phyloP scores from a whole-genome alignment of 768 basidiomycete genomes.

The Lactarius deliciosus region DNA sequence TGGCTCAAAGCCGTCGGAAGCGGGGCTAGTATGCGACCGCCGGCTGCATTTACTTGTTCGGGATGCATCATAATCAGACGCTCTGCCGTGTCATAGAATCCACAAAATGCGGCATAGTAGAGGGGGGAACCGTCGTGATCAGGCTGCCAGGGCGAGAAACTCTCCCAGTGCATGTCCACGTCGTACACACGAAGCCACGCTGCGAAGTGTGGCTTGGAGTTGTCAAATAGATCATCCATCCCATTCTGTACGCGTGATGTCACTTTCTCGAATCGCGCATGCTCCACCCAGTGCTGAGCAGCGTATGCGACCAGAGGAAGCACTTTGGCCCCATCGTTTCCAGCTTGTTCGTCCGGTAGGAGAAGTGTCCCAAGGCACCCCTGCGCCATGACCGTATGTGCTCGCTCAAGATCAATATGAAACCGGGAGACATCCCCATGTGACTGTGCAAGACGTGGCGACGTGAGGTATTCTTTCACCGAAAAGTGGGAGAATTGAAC shows the following conservation, averaged over 20 bases:
- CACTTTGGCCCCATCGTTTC: neutral
- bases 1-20: neutral
- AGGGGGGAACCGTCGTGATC: neutral
- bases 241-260: neutral
- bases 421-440: neutral
- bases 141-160: neutral
- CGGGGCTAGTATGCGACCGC: neutral
- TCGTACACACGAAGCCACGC: neutral
- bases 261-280: neutral
- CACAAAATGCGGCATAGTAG: neutral
- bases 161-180: fast-evolving
- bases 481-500: neutral
- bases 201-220: neutral
- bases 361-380: neutral
- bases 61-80: neutral
- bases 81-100: neutral
- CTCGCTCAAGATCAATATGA: neutral
- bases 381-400: neutral
- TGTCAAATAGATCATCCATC: neutral
- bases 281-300: neutral
- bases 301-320: neutral
- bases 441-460: neutral
- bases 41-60: neutral
- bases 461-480: neutral
- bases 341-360: neutral